Evolutionary conservation across 306 rosid species (phyloP), one percentile per base, ranked within the genome.

Genomic region (Quercus aquifolioides): DNA sequence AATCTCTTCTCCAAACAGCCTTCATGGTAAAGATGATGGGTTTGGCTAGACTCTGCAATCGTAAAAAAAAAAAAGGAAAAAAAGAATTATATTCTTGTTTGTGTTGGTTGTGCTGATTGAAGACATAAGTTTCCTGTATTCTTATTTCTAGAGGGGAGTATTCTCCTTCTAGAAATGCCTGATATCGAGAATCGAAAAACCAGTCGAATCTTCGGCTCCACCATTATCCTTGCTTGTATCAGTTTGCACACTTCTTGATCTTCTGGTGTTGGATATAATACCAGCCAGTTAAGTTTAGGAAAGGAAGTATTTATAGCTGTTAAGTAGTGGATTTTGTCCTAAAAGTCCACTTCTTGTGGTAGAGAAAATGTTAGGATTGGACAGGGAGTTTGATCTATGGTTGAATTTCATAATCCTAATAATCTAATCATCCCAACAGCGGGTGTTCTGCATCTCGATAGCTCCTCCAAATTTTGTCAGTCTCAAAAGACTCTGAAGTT

Each of bases 31-130:
- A 31, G 19, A 31, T 10, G 11, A 14, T 65, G 60, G 60, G 14
- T 58, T 9, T 65, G 68, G 23, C 52, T 59, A 56, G 33, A 49
- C 23, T 55, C 4, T 31, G 5, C 31, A 7, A 31, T 33, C 21
- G 5, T 14, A 35, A 78, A 79, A 30, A 56, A 79, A 79, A 31
- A 38, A 81, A 28, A 13, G 62, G 62, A 35, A 0, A 35, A 35
- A 35, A 35, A 17, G 30, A 51, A 55, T 69, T 21, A 11, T 41
- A 17, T 69, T 78, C 64, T 78, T 74, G n/a, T 78, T 56, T 46
- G 17, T 23, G 74, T 38, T 77, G 55, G 55, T 78, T 80, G 21
- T 79, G 76, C 30, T 67, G 56, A n/a, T 55, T 20, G 25, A 19
- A 12, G 30, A 57, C 35, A n/a, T 20, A 56, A 70, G 38, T 71